Percentiles rank a stretch among this genome's conserved stretches.
Conservation (phyloP, 306 rosid genomes). For the Quercus rubra region DNA sequence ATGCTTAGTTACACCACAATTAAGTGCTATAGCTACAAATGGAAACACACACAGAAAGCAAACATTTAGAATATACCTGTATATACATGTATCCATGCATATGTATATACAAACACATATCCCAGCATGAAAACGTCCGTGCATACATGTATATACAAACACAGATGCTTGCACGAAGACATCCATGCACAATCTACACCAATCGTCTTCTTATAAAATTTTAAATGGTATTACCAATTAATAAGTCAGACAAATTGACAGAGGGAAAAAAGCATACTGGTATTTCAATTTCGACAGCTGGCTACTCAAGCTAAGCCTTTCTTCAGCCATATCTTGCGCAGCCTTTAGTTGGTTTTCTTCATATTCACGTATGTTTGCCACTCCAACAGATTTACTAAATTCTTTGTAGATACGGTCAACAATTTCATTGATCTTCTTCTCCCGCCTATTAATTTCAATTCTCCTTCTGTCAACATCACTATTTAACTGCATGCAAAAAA, state of each 20-base stretch:
- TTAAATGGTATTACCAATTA: background rate
- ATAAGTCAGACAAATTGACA: background rate
- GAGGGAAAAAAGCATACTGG: slow-evolving; percentile 57
- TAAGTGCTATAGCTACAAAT: too few relatives aligned
- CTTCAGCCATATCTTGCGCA: slow-evolving; percentile 88
- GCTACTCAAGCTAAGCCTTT: slow-evolving; percentile 85
- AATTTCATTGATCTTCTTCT: slow-evolving; percentile 87
- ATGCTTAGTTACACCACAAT: too few relatives aligned
- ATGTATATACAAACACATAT: background rate
- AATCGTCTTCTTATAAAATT: background rate
- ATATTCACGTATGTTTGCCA: slow-evolving; percentile 94
- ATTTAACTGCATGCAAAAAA: slow-evolving; percentile 50
- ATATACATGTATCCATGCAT: background rate
- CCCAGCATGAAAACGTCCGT: too few relatives aligned
- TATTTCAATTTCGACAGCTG: slow-evolving; percentile 89
- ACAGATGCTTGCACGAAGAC: background rate
- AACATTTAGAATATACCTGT: background rate
- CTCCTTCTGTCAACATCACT: slow-evolving; percentile 61
- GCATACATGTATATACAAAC: background rate
- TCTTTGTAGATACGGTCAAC: slow-evolving; percentile 78
- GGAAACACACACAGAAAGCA: too few relatives aligned
- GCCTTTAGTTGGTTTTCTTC: slow-evolving; percentile 90
- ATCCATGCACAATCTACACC: background rate
- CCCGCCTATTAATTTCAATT: slow-evolving; percentile 60
- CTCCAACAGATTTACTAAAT: slow-evolving; percentile 92